Conservation (phyloP, 257 asterid genomes). For the Penstemon newberryi region DNA sequence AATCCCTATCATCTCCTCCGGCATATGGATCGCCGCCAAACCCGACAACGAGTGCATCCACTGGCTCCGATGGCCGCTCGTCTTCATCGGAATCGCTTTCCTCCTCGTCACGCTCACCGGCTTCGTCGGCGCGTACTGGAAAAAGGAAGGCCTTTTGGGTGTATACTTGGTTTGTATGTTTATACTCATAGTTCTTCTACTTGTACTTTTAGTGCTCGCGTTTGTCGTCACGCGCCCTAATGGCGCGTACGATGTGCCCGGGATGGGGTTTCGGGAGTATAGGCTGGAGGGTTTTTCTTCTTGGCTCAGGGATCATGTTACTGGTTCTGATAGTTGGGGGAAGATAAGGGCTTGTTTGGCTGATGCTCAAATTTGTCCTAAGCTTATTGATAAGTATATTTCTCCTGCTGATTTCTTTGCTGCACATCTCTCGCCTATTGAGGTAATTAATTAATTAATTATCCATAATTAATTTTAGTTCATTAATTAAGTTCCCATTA, state of each 20-base stretch:
- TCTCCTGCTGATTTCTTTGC: slow-evolving; percentile 72
- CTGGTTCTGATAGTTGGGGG: slow-evolving; percentile 62
- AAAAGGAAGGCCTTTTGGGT: slow-evolving; percentile 72
- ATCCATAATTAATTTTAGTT: too few relatives aligned
- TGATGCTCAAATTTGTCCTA: slow-evolving; percentile 60
- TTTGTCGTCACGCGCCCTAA: slow-evolving; percentile 75
- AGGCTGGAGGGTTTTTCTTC: slow-evolving; percentile 66
- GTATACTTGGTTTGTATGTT: slow-evolving; percentile 82
- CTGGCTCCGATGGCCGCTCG: slow-evolving; percentile 96
- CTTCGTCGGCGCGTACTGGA: slow-evolving; percentile 84
- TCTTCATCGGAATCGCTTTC: slow-evolving; percentile 67
- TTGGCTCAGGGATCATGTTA: slow-evolving; percentile 77
- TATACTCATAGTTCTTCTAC: slow-evolving; percentile 72
- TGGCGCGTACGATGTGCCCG: slow-evolving; percentile 66
- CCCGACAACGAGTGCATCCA: slow-evolving; percentile 95
- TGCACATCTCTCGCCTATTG: slow-evolving; percentile 76
- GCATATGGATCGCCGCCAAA: slow-evolving; percentile 85
- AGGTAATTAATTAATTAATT: slow-evolving; percentile 39
- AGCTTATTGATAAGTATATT: slow-evolving; percentile 43
- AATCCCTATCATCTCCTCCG: slow-evolving; percentile 82
- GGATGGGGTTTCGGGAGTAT: slow-evolving; percentile 59
- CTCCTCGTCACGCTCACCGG: slow-evolving; percentile 69
- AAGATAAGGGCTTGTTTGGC: slow-evolving; percentile 86
- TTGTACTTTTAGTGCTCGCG: slow-evolving; percentile 68
- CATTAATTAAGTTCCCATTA: too few relatives aligned